Evolutionary conservation across 495 filamentous ascomycete species (phyloP).

Genomic region (Penicillium nucicola): DNA sequence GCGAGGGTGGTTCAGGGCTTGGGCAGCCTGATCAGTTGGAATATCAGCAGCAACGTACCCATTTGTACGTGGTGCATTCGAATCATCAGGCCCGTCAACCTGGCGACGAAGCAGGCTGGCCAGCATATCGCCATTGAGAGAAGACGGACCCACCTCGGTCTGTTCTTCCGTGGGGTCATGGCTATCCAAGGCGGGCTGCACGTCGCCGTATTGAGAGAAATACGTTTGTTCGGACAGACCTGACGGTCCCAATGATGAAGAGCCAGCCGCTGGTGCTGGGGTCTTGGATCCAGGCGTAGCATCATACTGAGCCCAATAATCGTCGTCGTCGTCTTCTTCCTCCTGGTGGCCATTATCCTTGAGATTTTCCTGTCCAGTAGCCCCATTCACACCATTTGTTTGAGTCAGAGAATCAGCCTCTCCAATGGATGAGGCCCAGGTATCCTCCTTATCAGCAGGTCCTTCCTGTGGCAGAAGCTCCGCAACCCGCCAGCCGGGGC

Average conservation of each 20-base stretch:
- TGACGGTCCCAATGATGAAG: conserved; percentile 30
- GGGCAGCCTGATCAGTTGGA: conserved; percentile 18
- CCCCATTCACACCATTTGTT: conserved; percentile 36
- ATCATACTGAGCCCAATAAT: conserved; percentile 95
- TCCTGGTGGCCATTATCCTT: conserved; percentile 29
- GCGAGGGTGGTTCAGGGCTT: conserved; percentile 39
- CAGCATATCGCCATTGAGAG: conserved; percentile 52
- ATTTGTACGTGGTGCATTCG: conserved; percentile 19
- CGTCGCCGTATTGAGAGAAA: conserved; percentile 80
- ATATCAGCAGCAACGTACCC: conserved; percentile 18
- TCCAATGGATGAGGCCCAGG: conserved; percentile 50
- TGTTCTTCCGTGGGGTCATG: conserved; percentile 72
- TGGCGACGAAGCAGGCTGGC: conserved; percentile 34
- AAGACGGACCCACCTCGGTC: conserved; percentile 47
- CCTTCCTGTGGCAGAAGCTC: conserved; percentile 66
- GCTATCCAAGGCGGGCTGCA: conserved; percentile 88
- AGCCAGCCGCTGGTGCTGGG: conserved; percentile 46
- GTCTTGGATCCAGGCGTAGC: conserved; percentile 71
- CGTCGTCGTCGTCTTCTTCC: conserved; percentile 77
- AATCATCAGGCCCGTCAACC: conserved; percentile 14
- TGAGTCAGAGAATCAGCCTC: conserved; percentile 48
- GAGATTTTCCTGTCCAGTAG: conserved; percentile 23
- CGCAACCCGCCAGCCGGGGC: conserved; percentile 77
- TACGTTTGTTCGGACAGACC: conserved; percentile 50
- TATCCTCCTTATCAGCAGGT: conserved; percentile 30